These are phyloP conservation scores for Alloteropsis angusta DNA, from an alignment of 202 grass and related monocot genomes.

Conservation along the genomic window DNA sequence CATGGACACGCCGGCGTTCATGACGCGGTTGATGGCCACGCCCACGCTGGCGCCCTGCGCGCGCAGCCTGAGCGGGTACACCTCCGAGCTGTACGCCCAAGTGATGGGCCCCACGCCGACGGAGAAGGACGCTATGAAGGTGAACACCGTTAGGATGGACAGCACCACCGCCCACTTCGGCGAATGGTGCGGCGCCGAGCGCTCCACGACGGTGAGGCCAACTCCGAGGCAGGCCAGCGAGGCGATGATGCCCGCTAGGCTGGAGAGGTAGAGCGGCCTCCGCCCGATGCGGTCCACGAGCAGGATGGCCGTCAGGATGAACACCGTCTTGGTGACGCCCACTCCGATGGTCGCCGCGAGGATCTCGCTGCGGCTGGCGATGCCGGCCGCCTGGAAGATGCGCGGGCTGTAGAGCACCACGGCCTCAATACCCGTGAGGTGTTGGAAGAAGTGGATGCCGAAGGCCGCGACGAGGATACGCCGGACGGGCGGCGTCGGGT, in stretches of 20 bases:
- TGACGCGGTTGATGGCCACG: conserved; percentile 50
- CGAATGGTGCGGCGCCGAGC: neutral
- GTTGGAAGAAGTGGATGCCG: conserved; percentile 63
- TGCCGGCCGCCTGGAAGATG: conserved; percentile 48
- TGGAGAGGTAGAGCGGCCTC: conserved; percentile 40
- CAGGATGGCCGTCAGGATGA: conserved; percentile 44
- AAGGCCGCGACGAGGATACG: conserved; percentile 41
- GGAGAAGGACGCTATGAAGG: conserved; percentile 59
- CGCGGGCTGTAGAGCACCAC: conserved; percentile 66
- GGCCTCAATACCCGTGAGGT: conserved; percentile 57
- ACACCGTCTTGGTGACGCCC: conserved; percentile 44
- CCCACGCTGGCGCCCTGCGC: conserved; percentile 48
- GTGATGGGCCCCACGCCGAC: conserved; percentile 55
- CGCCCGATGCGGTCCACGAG: conserved; percentile 47
- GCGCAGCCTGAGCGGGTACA: conserved; percentile 49
- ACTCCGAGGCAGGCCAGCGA: conserved; percentile 40
- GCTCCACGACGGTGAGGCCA: conserved; percentile 48
- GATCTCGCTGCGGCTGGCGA: conserved; percentile 19
- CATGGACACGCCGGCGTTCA: conserved; percentile 55
- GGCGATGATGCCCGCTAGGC: conserved; percentile 43
- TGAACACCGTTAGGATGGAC: conserved; percentile 38
- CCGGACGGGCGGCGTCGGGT: conserved; percentile 38
- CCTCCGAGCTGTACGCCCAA: conserved; percentile 61
- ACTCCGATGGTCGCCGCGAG: conserved; percentile 39
- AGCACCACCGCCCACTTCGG: conserved; percentile 46